Percentiles rank a stretch among this genome's conserved stretches.
These are phyloP conservation scores for Leccinum ochraceum DNA, from an alignment of 768 basidiomycete species.

Conservation along the genomic window DNA sequence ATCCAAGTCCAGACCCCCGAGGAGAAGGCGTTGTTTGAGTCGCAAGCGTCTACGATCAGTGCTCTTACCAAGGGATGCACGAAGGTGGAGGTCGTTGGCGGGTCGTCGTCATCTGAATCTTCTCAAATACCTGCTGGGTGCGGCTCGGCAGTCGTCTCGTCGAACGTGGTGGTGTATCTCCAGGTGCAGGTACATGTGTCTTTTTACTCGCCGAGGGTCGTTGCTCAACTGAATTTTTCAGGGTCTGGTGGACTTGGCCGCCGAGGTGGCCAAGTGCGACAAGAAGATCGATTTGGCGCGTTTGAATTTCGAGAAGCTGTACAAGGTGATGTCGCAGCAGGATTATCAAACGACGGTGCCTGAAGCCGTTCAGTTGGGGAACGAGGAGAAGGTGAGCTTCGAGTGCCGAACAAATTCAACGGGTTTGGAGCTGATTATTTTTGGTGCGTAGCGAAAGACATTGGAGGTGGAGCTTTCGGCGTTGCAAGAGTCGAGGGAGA, in stretches of 20 bases:
- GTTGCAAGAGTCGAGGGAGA: conserved; percentile 66
- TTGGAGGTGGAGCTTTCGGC: conserved; percentile 79
- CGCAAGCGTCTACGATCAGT: conserved; percentile 73
- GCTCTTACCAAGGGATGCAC: conserved; percentile 90
- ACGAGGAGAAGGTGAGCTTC: conserved; percentile 73
- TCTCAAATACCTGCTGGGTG: conserved; percentile 78
- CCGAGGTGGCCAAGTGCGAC: conserved; percentile 84
- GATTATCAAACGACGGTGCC: conserved; percentile 85
- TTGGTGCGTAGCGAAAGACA: conserved; percentile 28
- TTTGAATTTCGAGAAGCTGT: conserved; percentile 72
- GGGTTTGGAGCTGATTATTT: neutral
- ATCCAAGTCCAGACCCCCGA: conserved; percentile 65
- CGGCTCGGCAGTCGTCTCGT: conserved; percentile 77
- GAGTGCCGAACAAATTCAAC: too few species aligned
- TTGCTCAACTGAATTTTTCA: conserved; percentile 31
- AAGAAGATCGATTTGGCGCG: conserved; percentile 83
- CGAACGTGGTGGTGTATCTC: conserved; percentile 74
- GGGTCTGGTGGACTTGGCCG: conserved; percentile 89
- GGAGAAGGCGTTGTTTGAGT: conserved; percentile 66
- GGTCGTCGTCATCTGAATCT: conserved; percentile 31
- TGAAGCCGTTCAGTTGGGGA: conserved; percentile 66
- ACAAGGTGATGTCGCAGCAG: conserved; percentile 67
- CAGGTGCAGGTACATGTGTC: conserved; percentile 71
- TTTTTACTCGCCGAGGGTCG: neutral
- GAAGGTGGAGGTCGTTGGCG: conserved; percentile 65